Evolutionary conservation across 768 basidiomycete genomes (phyloP).

Genomic region (Russula emetica): DNA sequence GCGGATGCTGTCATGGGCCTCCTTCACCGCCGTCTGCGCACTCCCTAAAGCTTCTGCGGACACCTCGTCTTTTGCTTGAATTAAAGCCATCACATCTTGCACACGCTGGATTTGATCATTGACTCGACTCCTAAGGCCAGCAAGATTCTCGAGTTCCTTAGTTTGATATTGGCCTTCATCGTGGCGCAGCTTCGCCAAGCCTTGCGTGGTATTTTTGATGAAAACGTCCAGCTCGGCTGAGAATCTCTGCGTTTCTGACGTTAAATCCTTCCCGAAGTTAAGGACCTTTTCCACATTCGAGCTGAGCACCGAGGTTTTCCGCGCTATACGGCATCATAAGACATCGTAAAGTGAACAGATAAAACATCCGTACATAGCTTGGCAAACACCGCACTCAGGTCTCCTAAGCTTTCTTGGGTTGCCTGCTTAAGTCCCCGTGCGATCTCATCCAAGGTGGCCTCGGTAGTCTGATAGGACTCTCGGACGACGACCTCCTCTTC

Average conservation of each 20-base stretch:
- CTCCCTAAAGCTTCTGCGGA: constrained; percentile 50
- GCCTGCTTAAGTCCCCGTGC: constrained; percentile 64
- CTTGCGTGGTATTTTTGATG: constrained; percentile 50
- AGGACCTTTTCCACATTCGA: constrained; percentile 64
- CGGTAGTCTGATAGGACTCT: constrained; percentile 72
- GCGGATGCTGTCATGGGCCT: constrained; percentile 52
- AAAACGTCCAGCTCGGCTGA: constrained; percentile 59
- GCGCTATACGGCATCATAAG: constrained; percentile 46
- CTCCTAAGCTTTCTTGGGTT: constrained; percentile 61
- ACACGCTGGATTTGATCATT: constrained; percentile 55
- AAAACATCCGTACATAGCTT: constrained; percentile 64
- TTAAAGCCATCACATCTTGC: constrained; percentile 47
- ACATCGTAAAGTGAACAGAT: background rate
- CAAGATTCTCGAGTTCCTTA: constrained; percentile 52
- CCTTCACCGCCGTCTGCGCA: constrained; percentile 48
- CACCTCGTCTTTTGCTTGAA: constrained; percentile 52
- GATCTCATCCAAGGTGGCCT: constrained; percentile 63
- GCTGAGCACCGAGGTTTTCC: constrained; percentile 60
- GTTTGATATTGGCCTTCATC: constrained; percentile 55
- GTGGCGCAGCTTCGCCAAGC: constrained; percentile 47
- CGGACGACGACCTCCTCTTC: constrained; percentile 79
- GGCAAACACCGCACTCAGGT: constrained; percentile 67
- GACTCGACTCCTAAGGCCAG: constrained; percentile 49
- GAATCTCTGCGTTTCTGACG: constrained; percentile 50
- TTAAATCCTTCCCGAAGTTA: constrained; percentile 56